Percentiles rank a stretch among this genome's conserved stretches.
Evolutionary conservation across 805 yeast genomes (phyloP).

Genomic region (Candida montana): DNA sequence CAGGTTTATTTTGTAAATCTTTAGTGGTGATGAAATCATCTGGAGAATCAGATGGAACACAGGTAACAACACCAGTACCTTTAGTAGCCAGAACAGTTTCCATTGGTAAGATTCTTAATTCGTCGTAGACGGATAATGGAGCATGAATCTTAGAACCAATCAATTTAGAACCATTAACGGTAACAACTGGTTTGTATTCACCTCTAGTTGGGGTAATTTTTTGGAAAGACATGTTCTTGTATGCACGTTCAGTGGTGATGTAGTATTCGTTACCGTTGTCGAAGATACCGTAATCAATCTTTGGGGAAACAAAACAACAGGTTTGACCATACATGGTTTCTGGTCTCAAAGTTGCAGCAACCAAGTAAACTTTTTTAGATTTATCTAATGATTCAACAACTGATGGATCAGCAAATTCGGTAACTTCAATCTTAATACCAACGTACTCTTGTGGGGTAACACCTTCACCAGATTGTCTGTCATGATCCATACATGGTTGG

Average conservation of each 20-base stretch:
- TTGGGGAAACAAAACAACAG: conserved; percentile 95
- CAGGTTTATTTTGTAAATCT: conserved; percentile 86
- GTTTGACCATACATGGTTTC: conserved; percentile 99
- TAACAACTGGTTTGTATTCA: conserved; percentile 51
- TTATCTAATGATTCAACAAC: conserved; percentile 33
- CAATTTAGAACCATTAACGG: conserved; percentile 64
- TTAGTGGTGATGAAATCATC: conserved; percentile 87
- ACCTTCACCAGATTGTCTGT: conserved; percentile 95
- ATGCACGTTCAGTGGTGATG: conserved; percentile 91
- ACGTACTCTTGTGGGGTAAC: conserved; percentile 95
- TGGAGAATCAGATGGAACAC: conserved; percentile 98
- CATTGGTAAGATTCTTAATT: conserved; percentile 89
- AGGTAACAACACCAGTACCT: conserved; percentile 99
- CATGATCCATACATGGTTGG: conserved; percentile 99
- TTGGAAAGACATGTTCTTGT: conserved; percentile 96
- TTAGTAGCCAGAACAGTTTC: conserved; percentile 90
- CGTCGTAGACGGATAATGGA: conserved; percentile 66
- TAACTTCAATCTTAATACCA: conserved; percentile 81
- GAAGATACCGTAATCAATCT: conserved; percentile 85
- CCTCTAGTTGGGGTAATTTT: conserved; percentile 89
- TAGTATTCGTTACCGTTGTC: conserved; percentile 74
- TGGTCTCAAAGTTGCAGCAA: conserved; percentile 97
- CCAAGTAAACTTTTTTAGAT: conserved; percentile 67
- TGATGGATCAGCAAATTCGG: conserved; percentile 46
- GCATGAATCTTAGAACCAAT: conserved; percentile 86